Base-by-base conservation (phyloP, 805 yeast genomes). In the Starmerella gropengiesseri region DNA sequence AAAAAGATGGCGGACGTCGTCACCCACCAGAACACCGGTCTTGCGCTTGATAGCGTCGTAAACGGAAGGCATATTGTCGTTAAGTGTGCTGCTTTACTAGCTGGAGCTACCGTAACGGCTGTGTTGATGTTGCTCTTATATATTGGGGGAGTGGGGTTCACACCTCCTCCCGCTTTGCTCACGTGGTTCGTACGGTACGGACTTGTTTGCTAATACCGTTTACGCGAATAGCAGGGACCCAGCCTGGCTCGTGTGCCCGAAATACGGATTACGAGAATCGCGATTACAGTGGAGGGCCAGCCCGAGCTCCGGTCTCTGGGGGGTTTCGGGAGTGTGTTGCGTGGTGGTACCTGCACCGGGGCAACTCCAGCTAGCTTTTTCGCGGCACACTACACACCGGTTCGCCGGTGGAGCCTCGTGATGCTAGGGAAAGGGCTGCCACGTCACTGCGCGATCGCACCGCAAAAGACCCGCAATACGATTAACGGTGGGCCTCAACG, bases 11-110 rank as follows among this genome's bases (percentile, higher is more conserved):
- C 74, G 75, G 55, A 91, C 98, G 64, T 91, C 98, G 61, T 89
- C 96, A 64, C 98, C 98, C 71, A 83, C 91, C 68, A 91, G 86
- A 70, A 91, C 98, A 77, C 98, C 98, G 65, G 91, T 62, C 70
- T 91, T 87, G 74, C 93, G 80, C 58, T 72, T 69, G 60, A 87
- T 74, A 66, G 85, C 85, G 60, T 79, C 86, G 68, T 70, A 69
- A 55, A 68, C 74, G 37, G 49, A 45, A 66, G 49, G 42, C 57
- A 54, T 54, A 30, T 37, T 44, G n/a, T n/a, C 5, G n/a, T 19
- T 14, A 14, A 23, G 20, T 9, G 25, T 31, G 21, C 3, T 9
- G 29, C 29, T 18, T 13, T 20, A 13, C 12, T 3, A 12, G 19
- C 19, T 12, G 18, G 27, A 27, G 7, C n/a, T 4, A 7, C 19